Evolutionary conservation across 305 asterid genomes (phyloP).

Genomic region (Solanum hybrid): DNA sequence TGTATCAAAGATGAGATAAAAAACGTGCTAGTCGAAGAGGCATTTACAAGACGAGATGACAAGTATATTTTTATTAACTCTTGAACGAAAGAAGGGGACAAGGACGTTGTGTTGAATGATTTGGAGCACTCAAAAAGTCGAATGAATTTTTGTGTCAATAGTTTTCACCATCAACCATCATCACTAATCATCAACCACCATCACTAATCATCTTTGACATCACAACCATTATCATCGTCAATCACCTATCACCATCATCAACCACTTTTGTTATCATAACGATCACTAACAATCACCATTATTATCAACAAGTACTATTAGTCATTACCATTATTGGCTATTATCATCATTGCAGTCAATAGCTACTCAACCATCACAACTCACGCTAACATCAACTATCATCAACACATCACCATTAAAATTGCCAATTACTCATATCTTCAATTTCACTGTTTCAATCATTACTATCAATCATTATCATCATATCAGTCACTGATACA

Average conservation of each 20-base stretch:
- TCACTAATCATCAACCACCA: neutral
- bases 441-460: neutral
- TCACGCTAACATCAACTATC: neutral
- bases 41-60: neutral
- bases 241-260: fast-evolving
- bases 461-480: neutral
- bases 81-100: neutral
- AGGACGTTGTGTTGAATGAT: neutral
- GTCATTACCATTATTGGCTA: neutral
- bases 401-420: neutral
- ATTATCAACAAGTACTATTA: neutral
- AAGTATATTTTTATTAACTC: neutral
- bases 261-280: neutral
- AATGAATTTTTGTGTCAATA: neutral
- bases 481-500: neutral
- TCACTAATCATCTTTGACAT: neutral
- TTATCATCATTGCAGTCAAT: no score
- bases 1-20: neutral
- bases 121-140: neutral
- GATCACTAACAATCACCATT: neutral
- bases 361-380: neutral
- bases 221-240: neutral
- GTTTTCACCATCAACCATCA: neutral
- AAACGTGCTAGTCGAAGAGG: neutral
- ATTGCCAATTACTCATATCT: neutral